Percentiles rank a stretch among this genome's conserved stretches.
Evolutionary conservation across 805 yeast genomes (phyloP).

Genomic region (Wickerhamiella qilinensis): DNA sequence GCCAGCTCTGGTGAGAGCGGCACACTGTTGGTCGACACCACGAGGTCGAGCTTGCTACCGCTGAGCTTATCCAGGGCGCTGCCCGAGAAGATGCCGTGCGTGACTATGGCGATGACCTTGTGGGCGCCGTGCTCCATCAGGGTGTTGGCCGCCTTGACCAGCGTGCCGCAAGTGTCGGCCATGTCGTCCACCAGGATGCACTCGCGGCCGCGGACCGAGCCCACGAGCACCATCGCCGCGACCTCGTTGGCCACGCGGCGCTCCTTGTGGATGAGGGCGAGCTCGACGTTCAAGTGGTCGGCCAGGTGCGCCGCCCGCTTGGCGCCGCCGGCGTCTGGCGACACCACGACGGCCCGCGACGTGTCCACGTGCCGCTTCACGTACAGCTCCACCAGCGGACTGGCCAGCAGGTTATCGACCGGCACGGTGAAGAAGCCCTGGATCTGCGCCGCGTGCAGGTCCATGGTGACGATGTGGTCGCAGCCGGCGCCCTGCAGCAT

Average conservation of each 20-base stretch:
- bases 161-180: constrained; percentile 98
- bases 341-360: constrained; percentile 58
- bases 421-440: constrained; percentile 96
- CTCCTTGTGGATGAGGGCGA: constrained; percentile 95
- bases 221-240: constrained; percentile 91
- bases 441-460: constrained; percentile 92
- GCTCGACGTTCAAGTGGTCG: constrained; percentile 82
- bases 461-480: constrained; percentile 93
- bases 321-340: constrained; percentile 99
- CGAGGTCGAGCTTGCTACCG: constrained; percentile 47
- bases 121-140: constrained; percentile 67
- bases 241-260: constrained; percentile 94
- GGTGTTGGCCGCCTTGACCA: constrained; percentile 88
- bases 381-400: constrained; percentile 77
- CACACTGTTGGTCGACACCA: constrained; percentile 88
- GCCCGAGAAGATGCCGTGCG: constrained; percentile 90
- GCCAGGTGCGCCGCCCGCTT: constrained; percentile 94
- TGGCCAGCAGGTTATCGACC: constrained; percentile 92
- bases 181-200: constrained; percentile 91
- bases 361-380: constrained; percentile 49
- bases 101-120: constrained; percentile 82
- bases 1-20: constrained; percentile 58
- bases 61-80: constrained; percentile 65
- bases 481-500: constrained; percentile 91
- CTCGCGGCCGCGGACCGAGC: constrained; percentile 74